phyloP scores from a whole-genome alignment of 1,284 basidiomycete species.

The Fistulinella cinereoalba region DNA sequence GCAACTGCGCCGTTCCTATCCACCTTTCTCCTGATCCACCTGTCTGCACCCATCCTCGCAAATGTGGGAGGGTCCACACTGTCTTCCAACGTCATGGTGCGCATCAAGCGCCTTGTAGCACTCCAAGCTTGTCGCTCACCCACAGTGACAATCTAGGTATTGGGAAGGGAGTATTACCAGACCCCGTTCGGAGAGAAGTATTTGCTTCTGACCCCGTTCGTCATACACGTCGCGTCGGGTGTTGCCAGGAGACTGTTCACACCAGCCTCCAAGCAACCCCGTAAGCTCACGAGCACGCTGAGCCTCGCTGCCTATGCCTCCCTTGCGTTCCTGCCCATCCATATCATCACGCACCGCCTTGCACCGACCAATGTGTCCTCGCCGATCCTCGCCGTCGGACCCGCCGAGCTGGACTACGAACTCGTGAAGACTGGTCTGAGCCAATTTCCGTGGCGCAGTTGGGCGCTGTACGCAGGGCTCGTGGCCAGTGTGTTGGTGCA shows the following conservation, averaged over 20 bases:
- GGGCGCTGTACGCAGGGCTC: constrained; percentile 58
- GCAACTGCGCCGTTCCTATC: constrained; percentile 60
- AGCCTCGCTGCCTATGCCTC: constrained; percentile 56
- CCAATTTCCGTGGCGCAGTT: constrained; percentile 57
- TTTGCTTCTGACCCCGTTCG: constrained; percentile 59
- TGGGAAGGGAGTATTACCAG: constrained; percentile 79
- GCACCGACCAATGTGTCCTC: constrained; percentile 36
- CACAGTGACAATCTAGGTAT: constrained; percentile 42
- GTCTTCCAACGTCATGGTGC: constrained; percentile 68
- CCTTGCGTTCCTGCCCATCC: constrained; percentile 57
- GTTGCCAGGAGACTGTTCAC: constrained; percentile 54
- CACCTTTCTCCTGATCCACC: constrained; percentile 63
- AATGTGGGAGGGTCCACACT: constrained; percentile 63
- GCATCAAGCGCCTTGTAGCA: constrained; percentile 15
- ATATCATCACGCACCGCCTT: constrained; percentile 60
- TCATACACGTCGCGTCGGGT: constrained; percentile 54
- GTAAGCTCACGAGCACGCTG: constrained; percentile 46
- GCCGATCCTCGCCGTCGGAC: constrained; percentile 59
- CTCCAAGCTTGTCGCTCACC: not conserved
- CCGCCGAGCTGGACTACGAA: constrained; percentile 70
- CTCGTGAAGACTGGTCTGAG: constrained; percentile 66
- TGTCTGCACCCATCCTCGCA: constrained; percentile 65
- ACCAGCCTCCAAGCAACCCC: constrained; percentile 32
- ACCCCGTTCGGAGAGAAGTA: constrained; percentile 60
- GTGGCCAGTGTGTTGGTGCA: constrained; percentile 53